These are phyloP conservation scores for Phytophthora quininea DNA, from an alignment of 352 stramenopile species.

Conservation along the genomic window DNA sequence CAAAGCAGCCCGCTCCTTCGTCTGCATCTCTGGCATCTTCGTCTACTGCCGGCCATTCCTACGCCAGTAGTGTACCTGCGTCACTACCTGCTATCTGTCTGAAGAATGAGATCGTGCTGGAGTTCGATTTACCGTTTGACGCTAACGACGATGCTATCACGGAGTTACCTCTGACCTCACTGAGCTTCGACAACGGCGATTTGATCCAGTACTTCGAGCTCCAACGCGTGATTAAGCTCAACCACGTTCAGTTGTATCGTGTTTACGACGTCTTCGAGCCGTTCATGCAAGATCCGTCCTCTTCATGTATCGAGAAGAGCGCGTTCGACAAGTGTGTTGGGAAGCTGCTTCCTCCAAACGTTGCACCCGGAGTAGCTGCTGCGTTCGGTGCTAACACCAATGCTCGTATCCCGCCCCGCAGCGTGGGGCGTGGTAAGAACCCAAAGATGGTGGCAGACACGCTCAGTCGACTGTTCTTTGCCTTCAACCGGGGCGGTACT, in stretches of 20 bases:
- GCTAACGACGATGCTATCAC: conserved; percentile 62
- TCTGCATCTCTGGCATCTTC: conserved; percentile 64
- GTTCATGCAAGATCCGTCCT: conserved; percentile 59
- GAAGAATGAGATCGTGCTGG: conserved; percentile 85
- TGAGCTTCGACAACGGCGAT: conserved; percentile 86
- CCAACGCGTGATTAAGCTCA: conserved; percentile 74
- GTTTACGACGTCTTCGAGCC: conserved; percentile 80
- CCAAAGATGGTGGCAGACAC: conserved; percentile 80
- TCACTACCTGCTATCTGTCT: conserved; percentile 73
- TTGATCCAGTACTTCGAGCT: conserved; percentile 85
- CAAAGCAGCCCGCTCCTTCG: conserved; percentile 12
- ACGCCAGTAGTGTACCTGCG: conserved; percentile 56
- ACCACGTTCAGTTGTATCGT: conserved; percentile 67
- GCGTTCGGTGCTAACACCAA: conserved; percentile 73
- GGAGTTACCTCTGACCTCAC: conserved; percentile 66
- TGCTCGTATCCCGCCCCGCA: conserved; percentile 58
- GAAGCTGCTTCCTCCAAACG: conserved; percentile 58
- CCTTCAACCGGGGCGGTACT: conserved; percentile 84
- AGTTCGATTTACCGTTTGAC: conserved; percentile 84
- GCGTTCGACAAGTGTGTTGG: conserved; percentile 78
- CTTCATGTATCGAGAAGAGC: conserved; percentile 78
- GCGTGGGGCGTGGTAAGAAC: conserved; percentile 68
- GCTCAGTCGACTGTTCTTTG: conserved; percentile 83
- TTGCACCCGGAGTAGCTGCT: conserved; percentile 57
- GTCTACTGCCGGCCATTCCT: conserved; percentile 56